A percentile compares a stretch with the other conserved stretches of the same genome.
Evolutionary conservation across 371 early-diverging fungal species (phyloP).

Genomic region (Mortierella sp.): DNA sequence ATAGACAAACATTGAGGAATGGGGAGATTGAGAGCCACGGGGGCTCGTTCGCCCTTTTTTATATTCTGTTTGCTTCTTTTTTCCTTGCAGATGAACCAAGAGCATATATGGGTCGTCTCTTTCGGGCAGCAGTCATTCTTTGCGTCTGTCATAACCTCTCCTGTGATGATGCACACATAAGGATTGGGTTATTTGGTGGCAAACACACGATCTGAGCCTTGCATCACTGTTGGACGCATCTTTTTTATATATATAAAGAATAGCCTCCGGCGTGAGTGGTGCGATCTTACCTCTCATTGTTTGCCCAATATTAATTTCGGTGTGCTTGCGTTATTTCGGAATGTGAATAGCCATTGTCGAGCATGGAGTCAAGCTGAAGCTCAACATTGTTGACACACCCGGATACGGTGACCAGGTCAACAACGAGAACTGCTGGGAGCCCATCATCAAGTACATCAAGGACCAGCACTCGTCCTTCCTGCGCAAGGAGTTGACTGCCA

Average conservation of each 20-base stretch:
- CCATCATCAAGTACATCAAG: slow-evolving; percentile 91
- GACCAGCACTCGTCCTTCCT: slow-evolving; percentile 92
- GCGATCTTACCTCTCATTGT: no score
- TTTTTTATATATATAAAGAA: no score
- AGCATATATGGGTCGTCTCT: no score
- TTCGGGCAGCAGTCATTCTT: no score
- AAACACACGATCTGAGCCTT: slow-evolving; percentile 2
- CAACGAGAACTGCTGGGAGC: slow-evolving; percentile 93
- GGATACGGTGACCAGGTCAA: slow-evolving; percentile 88
- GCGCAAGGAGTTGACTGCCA: slow-evolving; percentile 88
- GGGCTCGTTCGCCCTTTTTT: slow-evolving; percentile 29
- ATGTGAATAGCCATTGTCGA: slow-evolving; percentile 82
- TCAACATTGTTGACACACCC: slow-evolving; percentile 89
- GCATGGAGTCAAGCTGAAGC: slow-evolving; percentile 84
- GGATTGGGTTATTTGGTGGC: no score
- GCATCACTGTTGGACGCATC: no score
- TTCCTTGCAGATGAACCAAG: no score
- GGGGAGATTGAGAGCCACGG: slow-evolving; percentile 50
- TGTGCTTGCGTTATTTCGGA: no score
- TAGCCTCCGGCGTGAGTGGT: no score
- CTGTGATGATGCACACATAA: no score
- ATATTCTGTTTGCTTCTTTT: neutral
- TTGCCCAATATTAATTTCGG: no score
- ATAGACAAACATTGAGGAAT: slow-evolving; percentile 5
- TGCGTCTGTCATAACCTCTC: no score